phyloP scores from a whole-genome alignment of 2,329 filamentous ascomycete genomes.

The Fusarium pseudocircinatum region DNA sequence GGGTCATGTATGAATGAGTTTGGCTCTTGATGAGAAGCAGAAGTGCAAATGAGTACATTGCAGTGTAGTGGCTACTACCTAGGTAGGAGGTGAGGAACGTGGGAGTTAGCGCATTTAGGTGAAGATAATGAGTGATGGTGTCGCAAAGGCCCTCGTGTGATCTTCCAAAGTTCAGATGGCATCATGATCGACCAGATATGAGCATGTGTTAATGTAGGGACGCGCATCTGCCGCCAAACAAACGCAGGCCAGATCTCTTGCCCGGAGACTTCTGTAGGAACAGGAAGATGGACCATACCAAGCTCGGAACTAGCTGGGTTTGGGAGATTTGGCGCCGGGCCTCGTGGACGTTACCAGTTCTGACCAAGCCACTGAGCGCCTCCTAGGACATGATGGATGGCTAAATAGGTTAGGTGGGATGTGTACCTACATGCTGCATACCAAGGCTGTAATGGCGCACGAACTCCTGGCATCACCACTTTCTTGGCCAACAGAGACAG shows the following conservation, averaged over 20 bases:
- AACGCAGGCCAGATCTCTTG: conserved; percentile 33
- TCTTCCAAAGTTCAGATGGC: conserved; percentile 27
- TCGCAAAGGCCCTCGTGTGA: conserved; percentile 24
- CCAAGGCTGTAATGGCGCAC: conserved; percentile 26
- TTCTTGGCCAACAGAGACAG: conserved; percentile 6
- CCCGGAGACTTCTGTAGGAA: conserved; percentile 34
- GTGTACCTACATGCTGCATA: conserved; percentile 38
- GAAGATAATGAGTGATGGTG: conserved; percentile 20
- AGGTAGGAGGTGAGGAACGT: neutral
- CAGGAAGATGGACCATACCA: conserved; percentile 28
- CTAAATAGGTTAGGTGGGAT: conserved; percentile 20
- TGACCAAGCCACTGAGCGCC: conserved; percentile 39
- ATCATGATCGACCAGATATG: conserved; percentile 29
- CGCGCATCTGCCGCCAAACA: conserved; percentile 42
- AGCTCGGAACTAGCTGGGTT: conserved; percentile 31
- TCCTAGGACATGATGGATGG: conserved; percentile 19
- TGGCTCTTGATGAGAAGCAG: conserved; percentile 2
- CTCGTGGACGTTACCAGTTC: conserved; percentile 37
- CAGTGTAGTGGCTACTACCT: neutral
- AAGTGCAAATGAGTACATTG: conserved; percentile 1
- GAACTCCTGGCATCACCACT: conserved; percentile 23
- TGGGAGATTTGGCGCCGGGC: conserved; percentile 35
- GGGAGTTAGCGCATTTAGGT: neutral
- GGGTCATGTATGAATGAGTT: conserved; percentile 18
- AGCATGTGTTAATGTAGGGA: conserved; percentile 31